These are phyloP conservation scores for Colletotrichum orbiculare DNA, from an alignment of 2,329 filamentous ascomycete species.

Conservation along the genomic window DNA sequence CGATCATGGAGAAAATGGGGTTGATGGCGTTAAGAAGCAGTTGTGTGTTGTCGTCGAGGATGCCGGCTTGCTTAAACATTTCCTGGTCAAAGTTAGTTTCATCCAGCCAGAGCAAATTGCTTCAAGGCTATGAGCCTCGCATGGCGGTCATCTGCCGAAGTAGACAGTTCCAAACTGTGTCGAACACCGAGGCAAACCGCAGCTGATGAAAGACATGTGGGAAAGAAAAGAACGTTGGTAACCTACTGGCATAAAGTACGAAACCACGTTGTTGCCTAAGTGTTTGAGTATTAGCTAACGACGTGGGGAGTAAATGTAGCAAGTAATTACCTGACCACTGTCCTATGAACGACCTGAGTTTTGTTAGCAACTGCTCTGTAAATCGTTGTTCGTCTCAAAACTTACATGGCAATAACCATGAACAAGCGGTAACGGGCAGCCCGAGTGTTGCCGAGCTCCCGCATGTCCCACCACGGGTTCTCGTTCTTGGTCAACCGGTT, in stretches of 20 bases:
- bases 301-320: too few relatives aligned
- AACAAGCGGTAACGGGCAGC: conserved; percentile 60
- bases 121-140: too few relatives aligned
- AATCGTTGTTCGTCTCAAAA: neutral
- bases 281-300: too few relatives aligned
- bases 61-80: conserved; percentile 55
- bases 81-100: conserved; percentile 37
- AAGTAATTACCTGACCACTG: conserved; percentile 51
- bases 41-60: conserved; percentile 51
- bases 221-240: neutral
- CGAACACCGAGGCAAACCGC: too few relatives aligned
- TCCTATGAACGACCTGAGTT: conserved; percentile 55
- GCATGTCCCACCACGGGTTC: conserved; percentile 71
- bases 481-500: conserved; percentile 59
- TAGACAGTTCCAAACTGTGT: too few relatives aligned
- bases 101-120: too few relatives aligned
- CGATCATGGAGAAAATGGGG: conserved; percentile 54
- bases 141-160: too few relatives aligned
- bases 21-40: conserved; percentile 59
- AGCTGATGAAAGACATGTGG: too few relatives aligned
- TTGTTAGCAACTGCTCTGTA: neutral
- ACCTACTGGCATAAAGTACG: conserved; percentile 49
- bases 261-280: conserved; percentile 52
- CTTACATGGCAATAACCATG: conserved; percentile 60
- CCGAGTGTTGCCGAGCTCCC: conserved; percentile 61